Evolutionary conservation across 306 rosid species (phyloP).

Genomic region (Mimosa bimucronata): DNA sequence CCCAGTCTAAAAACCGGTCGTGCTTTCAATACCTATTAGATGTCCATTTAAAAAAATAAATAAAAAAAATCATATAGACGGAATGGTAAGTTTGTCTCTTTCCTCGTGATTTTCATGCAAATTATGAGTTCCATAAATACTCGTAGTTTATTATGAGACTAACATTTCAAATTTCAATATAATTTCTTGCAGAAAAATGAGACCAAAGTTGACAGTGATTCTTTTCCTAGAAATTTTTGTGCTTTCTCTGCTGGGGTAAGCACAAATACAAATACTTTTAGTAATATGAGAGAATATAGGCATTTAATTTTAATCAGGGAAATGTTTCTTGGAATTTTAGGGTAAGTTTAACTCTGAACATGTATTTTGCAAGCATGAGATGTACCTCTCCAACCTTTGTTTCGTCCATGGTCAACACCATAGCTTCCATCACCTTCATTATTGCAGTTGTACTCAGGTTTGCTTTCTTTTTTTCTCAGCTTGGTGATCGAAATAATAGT

Average conservation of each 20-base stretch:
- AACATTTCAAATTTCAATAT: background rate
- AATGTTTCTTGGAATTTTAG: conserved; percentile 43
- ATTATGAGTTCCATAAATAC: background rate
- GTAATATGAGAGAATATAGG: background rate
- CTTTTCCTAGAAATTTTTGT: conserved; percentile 71
- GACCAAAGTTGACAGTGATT: conserved; percentile 70
- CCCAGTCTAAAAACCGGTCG: no score
- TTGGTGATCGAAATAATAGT: background rate
- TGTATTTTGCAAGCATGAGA: conserved; percentile 79
- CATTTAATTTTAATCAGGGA: background rate
- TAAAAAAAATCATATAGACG: background rate
- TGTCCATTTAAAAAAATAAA: background rate
- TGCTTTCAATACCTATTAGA: background rate
- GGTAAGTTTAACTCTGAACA: conserved; percentile 62
- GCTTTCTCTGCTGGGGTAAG: conserved; percentile 86
- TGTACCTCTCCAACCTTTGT: conserved; percentile 83
- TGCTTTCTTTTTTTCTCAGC: background rate
- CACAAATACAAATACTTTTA: background rate
- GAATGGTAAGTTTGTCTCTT: background rate
- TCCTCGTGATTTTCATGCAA: background rate
- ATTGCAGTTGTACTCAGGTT: conserved; percentile 74
- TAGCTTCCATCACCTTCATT: conserved; percentile 73
- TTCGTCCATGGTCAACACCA: conserved; percentile 68
- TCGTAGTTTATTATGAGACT: background rate
- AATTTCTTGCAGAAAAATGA: conserved; percentile 49